phyloP scores from a whole-genome alignment of 805 yeast species.

The Candida yuanshanica region DNA sequence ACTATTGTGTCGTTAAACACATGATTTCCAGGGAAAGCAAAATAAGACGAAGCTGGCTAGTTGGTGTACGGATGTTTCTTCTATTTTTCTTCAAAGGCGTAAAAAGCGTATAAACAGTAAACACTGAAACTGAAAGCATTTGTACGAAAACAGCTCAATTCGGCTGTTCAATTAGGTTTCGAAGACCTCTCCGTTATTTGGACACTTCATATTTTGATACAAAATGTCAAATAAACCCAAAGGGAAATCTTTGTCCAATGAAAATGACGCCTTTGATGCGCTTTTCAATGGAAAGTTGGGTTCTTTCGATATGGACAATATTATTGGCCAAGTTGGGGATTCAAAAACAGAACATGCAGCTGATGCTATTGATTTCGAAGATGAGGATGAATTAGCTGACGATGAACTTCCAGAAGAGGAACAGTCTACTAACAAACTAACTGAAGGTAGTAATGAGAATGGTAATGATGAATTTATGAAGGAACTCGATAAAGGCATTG shows the following conservation, averaged over 20 bases:
- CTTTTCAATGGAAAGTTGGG: conserved; percentile 32
- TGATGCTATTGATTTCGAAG: conserved; percentile 91
- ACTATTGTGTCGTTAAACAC: no score
- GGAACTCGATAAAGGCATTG: conserved; percentile 8
- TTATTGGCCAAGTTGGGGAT: conserved; percentile 16
- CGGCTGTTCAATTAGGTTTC: no score
- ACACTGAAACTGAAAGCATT: no score
- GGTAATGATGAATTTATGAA: conserved; percentile 10
- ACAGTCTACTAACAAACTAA: conserved; percentile 11
- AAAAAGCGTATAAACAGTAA: no score
- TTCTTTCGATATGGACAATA: conserved; percentile 13
- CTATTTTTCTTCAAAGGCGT: not conserved
- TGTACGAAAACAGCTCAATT: no score
- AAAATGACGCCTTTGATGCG: conserved; percentile 34
- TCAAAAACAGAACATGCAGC: conserved; percentile 63
- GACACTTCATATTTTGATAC: not conserved
- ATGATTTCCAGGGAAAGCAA: no score
- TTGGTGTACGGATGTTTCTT: conserved; percentile 3
- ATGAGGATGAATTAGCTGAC: conserved; percentile 91
- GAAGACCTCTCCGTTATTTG: no score
- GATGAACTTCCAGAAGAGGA: conserved; percentile 51
- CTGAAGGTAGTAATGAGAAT: conserved; percentile 2
- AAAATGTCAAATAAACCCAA: not conserved
- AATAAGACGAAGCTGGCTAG: no score
- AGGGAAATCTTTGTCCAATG: conserved; percentile 25